Evolutionary conservation across 805 yeast genomes (phyloP).

Genomic region (Candida ulmi): DNA sequence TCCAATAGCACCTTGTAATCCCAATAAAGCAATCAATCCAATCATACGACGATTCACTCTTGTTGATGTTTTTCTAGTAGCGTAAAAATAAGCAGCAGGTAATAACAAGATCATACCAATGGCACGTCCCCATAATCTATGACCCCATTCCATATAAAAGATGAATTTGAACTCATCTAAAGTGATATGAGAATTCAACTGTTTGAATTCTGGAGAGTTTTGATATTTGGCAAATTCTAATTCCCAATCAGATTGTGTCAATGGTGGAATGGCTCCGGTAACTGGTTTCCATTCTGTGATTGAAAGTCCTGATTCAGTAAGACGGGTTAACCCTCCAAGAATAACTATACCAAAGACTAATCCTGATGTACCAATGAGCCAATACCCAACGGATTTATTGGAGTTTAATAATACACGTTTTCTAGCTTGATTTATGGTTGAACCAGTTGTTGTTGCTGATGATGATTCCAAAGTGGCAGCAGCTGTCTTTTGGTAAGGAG

Average conservation of each 20-base stretch:
- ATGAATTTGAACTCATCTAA: conserved; percentile 93
- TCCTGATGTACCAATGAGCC: conserved; percentile 84
- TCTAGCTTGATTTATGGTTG: conserved; percentile 5
- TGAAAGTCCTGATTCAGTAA: conserved; percentile 92
- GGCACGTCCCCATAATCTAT: conserved; percentile 85
- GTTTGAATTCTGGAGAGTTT: conserved; percentile 85
- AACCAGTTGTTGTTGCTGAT: conserved; percentile 1
- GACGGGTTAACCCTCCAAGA: conserved; percentile 92
- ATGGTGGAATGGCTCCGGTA: conserved; percentile 91
- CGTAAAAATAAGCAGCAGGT: conserved; percentile 82
- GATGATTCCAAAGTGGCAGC: neutral
- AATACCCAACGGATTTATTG: conserved; percentile 67
- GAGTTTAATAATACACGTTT: conserved; percentile 17
- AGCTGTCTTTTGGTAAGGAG: neutral
- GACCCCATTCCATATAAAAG: conserved; percentile 97
- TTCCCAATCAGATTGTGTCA: conserved; percentile 77
- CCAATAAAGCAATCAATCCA: conserved; percentile 72
- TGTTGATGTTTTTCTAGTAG: conserved; percentile 56
- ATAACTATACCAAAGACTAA: conserved; percentile 92
- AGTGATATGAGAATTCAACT: conserved; percentile 81
- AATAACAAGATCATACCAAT: conserved; percentile 79
- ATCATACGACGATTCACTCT: conserved; percentile 63
- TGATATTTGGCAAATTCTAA: conserved; percentile 76
- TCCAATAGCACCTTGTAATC: conserved; percentile 92
- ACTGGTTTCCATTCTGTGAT: conserved; percentile 99